Evolutionary conservation across 2,329 filamentous ascomycete species (phyloP), one percentile per base, ranked within the genome.

Genomic region (Neoscytalidium dimidiatum): DNA sequence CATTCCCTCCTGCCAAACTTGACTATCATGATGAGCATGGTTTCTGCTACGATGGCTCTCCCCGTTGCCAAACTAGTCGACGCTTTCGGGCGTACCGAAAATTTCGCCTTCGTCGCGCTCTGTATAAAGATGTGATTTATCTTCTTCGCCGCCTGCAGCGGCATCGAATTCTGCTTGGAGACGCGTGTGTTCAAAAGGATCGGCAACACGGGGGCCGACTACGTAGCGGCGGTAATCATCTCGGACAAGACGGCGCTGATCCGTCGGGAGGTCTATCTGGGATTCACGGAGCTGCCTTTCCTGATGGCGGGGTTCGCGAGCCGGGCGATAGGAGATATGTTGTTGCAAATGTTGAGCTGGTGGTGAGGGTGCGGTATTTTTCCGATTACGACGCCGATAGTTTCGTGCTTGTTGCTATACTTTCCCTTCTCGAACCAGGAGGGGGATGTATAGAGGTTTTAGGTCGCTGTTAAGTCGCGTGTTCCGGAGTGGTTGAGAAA

Each of bases 301-400:
- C 84, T 92, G 67, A 83, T 86, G 69, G 90, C 88, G 2, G 85
- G 87, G 1, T 92, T 86, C 78, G 81, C 87, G 53, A 84, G 87
- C 2, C 83, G 86, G 1, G 83, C 81, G 43, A 84, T 89, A 65
- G 85, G 85, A 0, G 78, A 84, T 8, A 44, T 13, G 26, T 78
- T 79, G 0, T 85, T 90, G 66, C 78, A 88, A 51, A 71, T 82
- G 1, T 86, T 83, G 52, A 44, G 17, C 41, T 91, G 86, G 85
- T 83, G 87, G 44, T 92, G 89, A 89, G 88, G 83, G 1, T 91
- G 88, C 70, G 90, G 88, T 43, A 81, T 83, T 68, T 91, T 89
- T 75, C 81, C 85, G 44, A 87, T 92, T 68, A 82, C 91, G 66
- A 80, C 87, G 5, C 88, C 88, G 1, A 74, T 83, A 46, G 82